These are phyloP conservation scores for Scutellaria barbata DNA, from an alignment of 257 asterid species.

Conservation along the genomic window DNA sequence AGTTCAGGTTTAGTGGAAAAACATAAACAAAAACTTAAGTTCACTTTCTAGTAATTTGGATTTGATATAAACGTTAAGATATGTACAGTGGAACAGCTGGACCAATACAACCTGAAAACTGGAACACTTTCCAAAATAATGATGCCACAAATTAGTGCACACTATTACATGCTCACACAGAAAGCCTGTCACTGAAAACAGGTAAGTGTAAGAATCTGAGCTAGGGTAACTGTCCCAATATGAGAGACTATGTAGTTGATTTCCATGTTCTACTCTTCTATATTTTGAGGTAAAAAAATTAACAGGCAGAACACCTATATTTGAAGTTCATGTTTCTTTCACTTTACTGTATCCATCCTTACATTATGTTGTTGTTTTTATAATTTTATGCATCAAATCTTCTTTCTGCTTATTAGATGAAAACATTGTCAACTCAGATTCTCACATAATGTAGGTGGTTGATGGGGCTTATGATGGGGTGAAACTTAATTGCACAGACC, in stretches of 20 bases:
- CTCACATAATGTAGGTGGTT: constrained; percentile 56
- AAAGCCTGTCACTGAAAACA: background rate
- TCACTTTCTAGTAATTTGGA: background rate
- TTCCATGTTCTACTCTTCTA: background rate
- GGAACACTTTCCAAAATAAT: background rate
- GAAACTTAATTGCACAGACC: constrained; percentile 78
- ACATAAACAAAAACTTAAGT: background rate
- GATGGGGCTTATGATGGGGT: constrained; percentile 87
- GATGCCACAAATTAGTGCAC: background rate
- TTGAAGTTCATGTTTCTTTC: background rate
- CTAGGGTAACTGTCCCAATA: background rate
- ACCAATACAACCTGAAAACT: background rate
- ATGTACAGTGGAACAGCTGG: background rate
- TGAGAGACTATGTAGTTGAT: background rate
- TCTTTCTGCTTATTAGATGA: constrained; percentile 18
- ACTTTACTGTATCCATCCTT: constrained; percentile 6
- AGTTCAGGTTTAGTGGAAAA: constrained; percentile 9
- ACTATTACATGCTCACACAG: constrained; percentile 6
- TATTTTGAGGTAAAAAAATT: background rate
- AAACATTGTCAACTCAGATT: constrained; percentile 20
- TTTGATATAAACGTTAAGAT: background rate
- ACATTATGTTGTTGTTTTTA: constrained; percentile 4
- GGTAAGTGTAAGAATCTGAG: background rate
- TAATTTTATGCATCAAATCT: constrained; percentile 7
- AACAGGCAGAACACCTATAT: background rate